Conservation (phyloP, 2,329 filamentous ascomycete genomes). For the Leptographium flavum region DNA sequence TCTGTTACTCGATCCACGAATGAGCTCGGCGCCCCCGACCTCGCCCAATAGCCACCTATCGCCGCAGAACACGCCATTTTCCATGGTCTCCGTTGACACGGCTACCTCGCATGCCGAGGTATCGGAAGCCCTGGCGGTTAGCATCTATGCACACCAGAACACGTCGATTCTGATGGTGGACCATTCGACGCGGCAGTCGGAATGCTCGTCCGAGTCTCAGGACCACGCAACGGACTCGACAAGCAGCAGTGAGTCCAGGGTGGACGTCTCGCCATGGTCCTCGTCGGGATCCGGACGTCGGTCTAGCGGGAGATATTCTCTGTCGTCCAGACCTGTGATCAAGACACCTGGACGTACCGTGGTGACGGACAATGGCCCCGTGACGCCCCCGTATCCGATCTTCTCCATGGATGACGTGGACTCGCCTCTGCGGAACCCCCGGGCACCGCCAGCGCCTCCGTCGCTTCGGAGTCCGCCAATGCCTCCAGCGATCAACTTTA, state of each 20-base stretch:
- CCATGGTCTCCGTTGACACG: constrained; percentile 46
- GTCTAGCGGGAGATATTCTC: not conserved
- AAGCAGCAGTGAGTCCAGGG: constrained; percentile 2
- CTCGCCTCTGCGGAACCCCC: constrained; percentile 48
- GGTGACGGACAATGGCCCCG: constrained; percentile 20
- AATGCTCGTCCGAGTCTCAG: constrained; percentile 22
- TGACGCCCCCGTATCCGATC: constrained; percentile 37
- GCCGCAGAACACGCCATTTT: constrained; percentile 47
- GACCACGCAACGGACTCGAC: constrained; percentile 3
- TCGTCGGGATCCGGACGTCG: not conserved
- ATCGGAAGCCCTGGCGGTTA: constrained; percentile 47
- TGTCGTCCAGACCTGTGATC: not conserved
- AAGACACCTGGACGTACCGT: constrained; percentile 17
- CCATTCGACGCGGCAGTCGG: constrained; percentile 36
- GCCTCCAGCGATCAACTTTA: constrained; percentile 36
- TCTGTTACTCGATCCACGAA: constrained; percentile 14
- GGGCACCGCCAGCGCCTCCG: constrained; percentile 20
- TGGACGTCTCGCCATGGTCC: not conserved
- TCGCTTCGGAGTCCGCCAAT: constrained; percentile 21
- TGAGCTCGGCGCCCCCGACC: constrained; percentile 38
- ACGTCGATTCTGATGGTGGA: constrained; percentile 48
- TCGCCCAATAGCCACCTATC: constrained; percentile 37
- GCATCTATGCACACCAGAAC: constrained; percentile 50
- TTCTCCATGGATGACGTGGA: constrained; percentile 40
- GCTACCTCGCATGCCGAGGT: constrained; percentile 40